phyloP scores from a whole-genome alignment of 768 basidiomycete species.

The Tylopilus vinaceipallidus region DNA sequence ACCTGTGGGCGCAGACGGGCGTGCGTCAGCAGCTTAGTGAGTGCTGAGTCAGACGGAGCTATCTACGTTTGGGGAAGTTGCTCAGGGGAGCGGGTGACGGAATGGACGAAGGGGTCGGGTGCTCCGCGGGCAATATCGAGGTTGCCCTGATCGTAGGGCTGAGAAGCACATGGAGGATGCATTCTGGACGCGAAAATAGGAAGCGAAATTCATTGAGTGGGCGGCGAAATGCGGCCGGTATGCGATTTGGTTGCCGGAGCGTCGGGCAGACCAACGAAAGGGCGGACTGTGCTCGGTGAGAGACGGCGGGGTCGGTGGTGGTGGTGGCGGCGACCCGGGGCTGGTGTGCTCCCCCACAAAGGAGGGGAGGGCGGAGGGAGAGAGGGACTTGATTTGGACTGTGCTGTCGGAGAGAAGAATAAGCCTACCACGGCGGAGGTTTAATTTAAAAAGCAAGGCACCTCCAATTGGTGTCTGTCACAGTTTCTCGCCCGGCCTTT shows the following conservation, averaged over 20 bases:
- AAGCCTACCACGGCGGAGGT: slow-evolving; percentile 27
- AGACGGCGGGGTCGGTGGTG: slow-evolving; percentile 5
- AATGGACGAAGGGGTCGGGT: neutral
- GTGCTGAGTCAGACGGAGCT: neutral
- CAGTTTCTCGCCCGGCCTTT: slow-evolving; percentile 30
- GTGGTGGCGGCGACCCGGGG: too few species aligned
- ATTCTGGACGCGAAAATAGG: neutral
- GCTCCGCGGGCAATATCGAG: neutral
- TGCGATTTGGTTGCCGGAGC: slow-evolving; percentile 2
- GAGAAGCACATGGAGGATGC: neutral
- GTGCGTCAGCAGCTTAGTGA: slow-evolving; percentile 6
- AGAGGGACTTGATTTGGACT: neutral
- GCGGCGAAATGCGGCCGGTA: neutral
- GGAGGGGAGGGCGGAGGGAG: neutral
- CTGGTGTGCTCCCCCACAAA: too few species aligned
- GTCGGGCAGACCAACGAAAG: neutral
- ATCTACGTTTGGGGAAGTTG: neutral
- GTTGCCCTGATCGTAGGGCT: slow-evolving; percentile 1
- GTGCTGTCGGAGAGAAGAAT: slow-evolving; percentile 6
- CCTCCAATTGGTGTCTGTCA: slow-evolving; percentile 15
- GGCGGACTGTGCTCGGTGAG: neutral
- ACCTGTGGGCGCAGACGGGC: neutral
- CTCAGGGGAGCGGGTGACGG: neutral
- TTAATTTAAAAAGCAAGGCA: slow-evolving; percentile 24
- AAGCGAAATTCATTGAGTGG: neutral